Percentiles rank a stretch among this genome's conserved stretches.
Conservation (phyloP, 352 stramenopile genomes). For the Phytophthora pseudosyringae region DNA sequence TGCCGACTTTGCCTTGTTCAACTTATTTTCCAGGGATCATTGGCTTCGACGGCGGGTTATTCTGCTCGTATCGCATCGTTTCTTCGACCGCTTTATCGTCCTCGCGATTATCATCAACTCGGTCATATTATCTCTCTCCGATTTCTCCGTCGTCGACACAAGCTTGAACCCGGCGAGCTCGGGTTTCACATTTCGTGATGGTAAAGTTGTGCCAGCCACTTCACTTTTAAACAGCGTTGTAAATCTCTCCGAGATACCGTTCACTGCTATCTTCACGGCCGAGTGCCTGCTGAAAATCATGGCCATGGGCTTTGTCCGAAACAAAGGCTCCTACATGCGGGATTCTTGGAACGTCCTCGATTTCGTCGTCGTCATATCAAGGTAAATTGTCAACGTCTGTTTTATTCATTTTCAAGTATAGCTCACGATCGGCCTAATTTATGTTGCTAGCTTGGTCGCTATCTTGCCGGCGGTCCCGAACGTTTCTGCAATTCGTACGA, state of each 20-base stretch:
- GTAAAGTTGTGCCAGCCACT: conserved; percentile 41
- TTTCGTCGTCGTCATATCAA: conserved; percentile 92
- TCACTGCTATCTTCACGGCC: conserved; percentile 87
- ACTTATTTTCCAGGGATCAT: conserved; percentile 51
- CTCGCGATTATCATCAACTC: conserved; percentile 87
- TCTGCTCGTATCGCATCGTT: conserved; percentile 47
- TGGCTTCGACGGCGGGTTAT: conserved; percentile 56
- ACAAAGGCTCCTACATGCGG: conserved; percentile 73
- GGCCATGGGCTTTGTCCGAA: conserved; percentile 73
- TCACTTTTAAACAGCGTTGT: conserved; percentile 64
- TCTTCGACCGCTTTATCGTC: conserved; percentile 89
- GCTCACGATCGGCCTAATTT: neutral
- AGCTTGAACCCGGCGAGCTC: conserved; percentile 62
- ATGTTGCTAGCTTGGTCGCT: conserved; percentile 46
- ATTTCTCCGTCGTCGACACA: conserved; percentile 77
- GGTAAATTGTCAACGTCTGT: conserved; percentile 38
- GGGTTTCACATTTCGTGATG: conserved; percentile 46
- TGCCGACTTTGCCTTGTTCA: conserved; percentile 54
- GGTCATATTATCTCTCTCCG: conserved; percentile 79
- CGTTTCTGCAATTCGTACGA: conserved; percentile 80
- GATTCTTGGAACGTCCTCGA: conserved; percentile 93
- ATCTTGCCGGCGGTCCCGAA: conserved; percentile 68
- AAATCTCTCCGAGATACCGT: conserved; percentile 74
- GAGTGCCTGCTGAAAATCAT: conserved; percentile 93
- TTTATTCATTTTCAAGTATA: neutral